A percentile compares a stretch with the other conserved stretches of the same genome.
phyloP scores from a whole-genome alignment of 208 protist species.

The Willaertia magna region DNA sequence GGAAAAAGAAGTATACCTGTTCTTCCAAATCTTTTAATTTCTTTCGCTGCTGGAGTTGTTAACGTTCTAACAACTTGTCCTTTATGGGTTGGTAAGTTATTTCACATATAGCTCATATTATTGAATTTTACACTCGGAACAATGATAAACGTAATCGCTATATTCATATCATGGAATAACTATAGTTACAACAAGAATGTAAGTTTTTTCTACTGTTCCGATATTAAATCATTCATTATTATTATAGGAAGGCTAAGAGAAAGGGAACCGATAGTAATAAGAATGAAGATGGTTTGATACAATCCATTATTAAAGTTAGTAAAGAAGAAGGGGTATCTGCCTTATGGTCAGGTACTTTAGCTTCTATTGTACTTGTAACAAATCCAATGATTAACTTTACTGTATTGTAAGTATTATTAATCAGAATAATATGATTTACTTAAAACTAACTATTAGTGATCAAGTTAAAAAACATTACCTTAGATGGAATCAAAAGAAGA shows the following conservation, averaged over 20 bases:
- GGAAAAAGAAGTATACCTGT: not conserved
- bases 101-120: no score
- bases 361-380: not conserved
- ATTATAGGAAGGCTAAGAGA: not conserved
- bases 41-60: not conserved
- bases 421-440: no score
- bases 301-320: not conserved
- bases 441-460: not conserved
- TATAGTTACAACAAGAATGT: not conserved
- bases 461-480: not conserved
- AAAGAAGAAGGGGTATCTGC: not conserved
- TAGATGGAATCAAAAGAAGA: not conserved
- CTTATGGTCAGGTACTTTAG: not conserved
- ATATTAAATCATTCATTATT: no score
- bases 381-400: conserved; percentile 7
- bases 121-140: no score
- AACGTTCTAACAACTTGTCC: not conserved
- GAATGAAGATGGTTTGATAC: not conserved
- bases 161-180: no score
- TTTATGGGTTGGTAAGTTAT: no score
- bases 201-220: no score
- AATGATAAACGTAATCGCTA: no score
- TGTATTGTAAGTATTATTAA: not conserved
- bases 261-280: not conserved
- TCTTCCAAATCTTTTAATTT: not conserved